Conservation (phyloP, 164 flowering plant genomes). For the Macadamia tetraphylla region DNA sequence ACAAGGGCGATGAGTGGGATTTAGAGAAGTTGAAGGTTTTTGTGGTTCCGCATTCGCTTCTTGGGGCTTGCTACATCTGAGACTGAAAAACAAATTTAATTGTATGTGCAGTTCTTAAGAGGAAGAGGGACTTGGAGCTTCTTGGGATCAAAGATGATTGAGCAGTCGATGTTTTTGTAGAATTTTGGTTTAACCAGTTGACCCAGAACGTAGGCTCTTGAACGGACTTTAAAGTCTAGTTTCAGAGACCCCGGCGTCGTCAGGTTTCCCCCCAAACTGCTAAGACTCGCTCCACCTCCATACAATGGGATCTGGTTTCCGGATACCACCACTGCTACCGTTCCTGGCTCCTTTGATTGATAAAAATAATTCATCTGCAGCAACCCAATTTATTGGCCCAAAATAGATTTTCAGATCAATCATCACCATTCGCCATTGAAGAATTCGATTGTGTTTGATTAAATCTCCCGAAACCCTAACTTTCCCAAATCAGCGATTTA, state of each 20-base stretch:
- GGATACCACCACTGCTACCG: conserved; percentile 33
- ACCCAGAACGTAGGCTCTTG: conserved; percentile 78
- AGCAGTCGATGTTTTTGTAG: conserved; percentile 49
- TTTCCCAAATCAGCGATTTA: too few species aligned
- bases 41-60: conserved; percentile 93
- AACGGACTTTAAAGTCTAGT: conserved; percentile 49
- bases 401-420: background rate
- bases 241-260: conserved; percentile 46
- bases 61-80: too few species aligned
- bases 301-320: conserved; percentile 75
- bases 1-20: conserved; percentile 85
- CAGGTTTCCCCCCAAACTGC: conserved; percentile 49
- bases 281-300: conserved; percentile 67
- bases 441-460: too few species aligned
- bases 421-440: too few species aligned
- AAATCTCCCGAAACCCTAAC: too few species aligned
- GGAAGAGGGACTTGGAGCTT: conserved; percentile 42
- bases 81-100: conserved; percentile 2
- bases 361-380: conserved; percentile 73
- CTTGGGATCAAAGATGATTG: conserved; percentile 39
- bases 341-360: conserved; percentile 64
- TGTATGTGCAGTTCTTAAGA: conserved; percentile 56
- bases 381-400: background rate
- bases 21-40: conserved; percentile 82
- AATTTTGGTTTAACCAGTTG: conserved; percentile 79